Conservation (phyloP, 140 eudicot species). For the Ambrosia hybrid region DNA sequence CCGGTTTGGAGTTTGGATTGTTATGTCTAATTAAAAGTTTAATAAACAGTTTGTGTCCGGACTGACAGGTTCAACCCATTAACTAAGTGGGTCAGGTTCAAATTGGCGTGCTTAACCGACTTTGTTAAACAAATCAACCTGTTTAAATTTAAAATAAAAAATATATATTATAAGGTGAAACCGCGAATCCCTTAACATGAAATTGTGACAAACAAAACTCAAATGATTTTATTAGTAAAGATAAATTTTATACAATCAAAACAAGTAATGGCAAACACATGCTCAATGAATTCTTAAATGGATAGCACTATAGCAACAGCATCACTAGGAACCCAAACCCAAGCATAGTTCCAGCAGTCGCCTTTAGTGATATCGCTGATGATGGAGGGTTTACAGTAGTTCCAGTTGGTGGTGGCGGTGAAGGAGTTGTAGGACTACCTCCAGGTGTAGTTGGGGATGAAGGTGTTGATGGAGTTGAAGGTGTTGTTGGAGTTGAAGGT, state of each 20-base stretch:
- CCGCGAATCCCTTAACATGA: too few species aligned
- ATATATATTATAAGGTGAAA: too few species aligned
- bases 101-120: not conserved
- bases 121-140: not conserved
- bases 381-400: constrained; percentile 35
- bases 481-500: constrained; percentile 23
- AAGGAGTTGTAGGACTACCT: constrained; percentile 19
- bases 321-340: constrained; percentile 34
- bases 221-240: constrained; percentile 8
- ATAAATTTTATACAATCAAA: constrained; percentile 6
- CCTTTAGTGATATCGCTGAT: constrained; percentile 32
- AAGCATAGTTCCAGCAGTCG: constrained; percentile 25
- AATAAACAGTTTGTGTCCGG: not conserved
- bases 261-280: constrained; percentile 15
- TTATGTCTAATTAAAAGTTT: not conserved
- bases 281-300: constrained; percentile 20
- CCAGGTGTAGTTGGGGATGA: constrained; percentile 34
- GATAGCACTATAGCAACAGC: constrained; percentile 19
- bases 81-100: not conserved
- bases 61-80: not conserved
- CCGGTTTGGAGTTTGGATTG: not conserved
- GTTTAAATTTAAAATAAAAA: too few species aligned
- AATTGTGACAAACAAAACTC: not conserved
- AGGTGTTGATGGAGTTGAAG: constrained; percentile 26
- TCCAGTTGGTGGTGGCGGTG: constrained; percentile 30